Base-by-base conservation (phyloP, 352 stramenopile species). In the Globisporangium apiculatum region DNA sequence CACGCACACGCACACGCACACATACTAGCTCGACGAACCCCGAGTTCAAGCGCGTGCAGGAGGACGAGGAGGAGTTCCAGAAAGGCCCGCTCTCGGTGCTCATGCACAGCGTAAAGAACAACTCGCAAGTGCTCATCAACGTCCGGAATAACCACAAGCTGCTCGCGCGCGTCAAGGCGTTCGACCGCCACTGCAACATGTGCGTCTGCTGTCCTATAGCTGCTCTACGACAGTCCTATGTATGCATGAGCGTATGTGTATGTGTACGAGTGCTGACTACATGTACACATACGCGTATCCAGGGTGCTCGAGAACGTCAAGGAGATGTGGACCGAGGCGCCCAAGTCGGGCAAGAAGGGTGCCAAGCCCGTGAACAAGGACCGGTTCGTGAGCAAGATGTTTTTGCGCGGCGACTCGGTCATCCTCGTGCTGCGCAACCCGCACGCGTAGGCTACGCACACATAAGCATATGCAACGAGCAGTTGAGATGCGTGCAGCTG, bases 151-250 rank as follows among this genome's bases (percentile, higher is more conserved):
- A 99, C 79, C 98, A 99, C 83, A 99, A 99, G 74, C 83, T 99
- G 46, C 86, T 99, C 53, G 97, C 91, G 18, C 81, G 97, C 61
- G 97, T 99, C 37, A 99, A 99, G 74, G 98, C 98, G 35, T 99
- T 99, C 75, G 97, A 99, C 76, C 86, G 97, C 61, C 97, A 99
- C 72, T 99, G 97, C 86, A 99, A 99, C 87, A 98, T 99, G 97
- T 98, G 74, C 73, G 87, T 48, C 46, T 46, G 24, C 45, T 40
- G 24, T 31, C 24, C 14, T 37, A 8, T 53, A 5, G 47, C 18
- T 59, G 5, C 35, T 43, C 4, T 43, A 4, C 37, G 35, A 36
- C 14, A 9, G 35, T 15, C 46, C 42, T 10, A 8, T 31, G 35
- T 37, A 15, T 15, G 49, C 47, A 55, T 5, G 0, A 12, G 41